These are phyloP conservation scores for Pseudohyphozyma bogoriensis DNA, from an alignment of 768 basidiomycete species.

Conservation along the genomic window DNA sequence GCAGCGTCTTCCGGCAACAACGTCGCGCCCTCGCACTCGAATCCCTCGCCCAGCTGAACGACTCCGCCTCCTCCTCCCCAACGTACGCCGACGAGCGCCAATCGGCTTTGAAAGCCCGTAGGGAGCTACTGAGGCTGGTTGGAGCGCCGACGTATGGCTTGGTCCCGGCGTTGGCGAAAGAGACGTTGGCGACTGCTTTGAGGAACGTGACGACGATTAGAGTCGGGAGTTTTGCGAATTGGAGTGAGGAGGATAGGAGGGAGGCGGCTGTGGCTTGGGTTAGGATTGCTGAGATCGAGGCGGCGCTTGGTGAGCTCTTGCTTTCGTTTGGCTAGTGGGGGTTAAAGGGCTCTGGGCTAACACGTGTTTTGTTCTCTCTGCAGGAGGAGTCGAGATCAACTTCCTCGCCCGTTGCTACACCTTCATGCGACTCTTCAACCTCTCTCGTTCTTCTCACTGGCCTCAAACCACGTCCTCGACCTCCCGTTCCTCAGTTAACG, in stretches of 20 bases:
- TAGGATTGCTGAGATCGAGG: slow-evolving; percentile 23
- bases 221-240: background rate
- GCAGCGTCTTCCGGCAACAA: background rate
- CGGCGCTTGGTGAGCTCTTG: slow-evolving; percentile 10
- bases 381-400: slow-evolving; percentile 10
- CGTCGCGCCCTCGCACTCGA: slow-evolving; percentile 10
- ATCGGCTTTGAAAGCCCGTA: slow-evolving; percentile 6
- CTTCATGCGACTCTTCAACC: slow-evolving; percentile 25
- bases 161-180: slow-evolving; percentile 1
- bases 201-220: background rate
- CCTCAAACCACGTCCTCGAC: slow-evolving; percentile 8
- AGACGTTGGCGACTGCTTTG: slow-evolving; percentile 1
- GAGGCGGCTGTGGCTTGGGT: slow-evolving; percentile 22
- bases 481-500: slow-evolving; percentile 18
- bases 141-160: slow-evolving; percentile 8
- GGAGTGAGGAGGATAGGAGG: background rate
- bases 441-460: slow-evolving; percentile 26
- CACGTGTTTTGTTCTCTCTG: background rate
- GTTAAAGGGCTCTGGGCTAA: background rate
- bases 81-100: background rate
- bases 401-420: slow-evolving; percentile 14
- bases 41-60: slow-evolving; percentile 5
- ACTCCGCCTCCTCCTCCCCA: background rate
- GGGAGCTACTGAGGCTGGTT: slow-evolving; percentile 14
- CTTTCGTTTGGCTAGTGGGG: too few species aligned